Evolutionary conservation across 768 basidiomycete species (phyloP), one percentile per base, ranked within the genome.

Genomic region (Xerocomellus amylosporus): DNA sequence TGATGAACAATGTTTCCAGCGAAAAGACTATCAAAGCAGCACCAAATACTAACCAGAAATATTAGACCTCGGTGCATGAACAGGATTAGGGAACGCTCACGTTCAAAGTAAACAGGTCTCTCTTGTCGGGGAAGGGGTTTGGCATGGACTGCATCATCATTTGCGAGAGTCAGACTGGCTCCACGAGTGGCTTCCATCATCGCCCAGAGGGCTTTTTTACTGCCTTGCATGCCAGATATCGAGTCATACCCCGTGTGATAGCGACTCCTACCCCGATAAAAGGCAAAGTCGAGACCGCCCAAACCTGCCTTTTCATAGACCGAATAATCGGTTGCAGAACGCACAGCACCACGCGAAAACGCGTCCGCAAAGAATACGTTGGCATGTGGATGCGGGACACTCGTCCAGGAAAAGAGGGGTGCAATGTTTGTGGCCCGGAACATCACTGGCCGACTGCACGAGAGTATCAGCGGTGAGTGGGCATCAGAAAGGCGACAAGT

Each of bases 211-310:
- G 86, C 73, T 34, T 73, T 77, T 59, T 77, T 75, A 13, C 77
- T 75, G 0, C 84, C 85, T 3, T 74, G 65, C 30, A 77, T 83
- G 47, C 79, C 80, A 8, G 85, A 74, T 41, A 91, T 76, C 2
- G 83, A 77, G 63, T 93, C 90, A 39, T 81, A 81, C 63, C 79
- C 79, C 0, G 90, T 92, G 66, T 93, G 91, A 59, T 93, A 93
- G 56, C 77, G 79, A 56, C 86, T 84, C 40, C 90, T 77, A 1
- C 83, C 82, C 54, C 77, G 79, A 69, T 91, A 93, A 64, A 91
- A 93, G 1, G 90, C 87, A 31, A 92, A 71, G 60, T 93, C 90
- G 5, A 90, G 74, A 4, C 90, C 90, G 42, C 82, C 70, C 79
- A 90, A 79, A 0, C 79, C 81, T 37, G 65, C 68, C 22, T 74